phyloP scores from a whole-genome alignment of 2,329 filamentous ascomycete species.

The Phialocephala sp. region DNA sequence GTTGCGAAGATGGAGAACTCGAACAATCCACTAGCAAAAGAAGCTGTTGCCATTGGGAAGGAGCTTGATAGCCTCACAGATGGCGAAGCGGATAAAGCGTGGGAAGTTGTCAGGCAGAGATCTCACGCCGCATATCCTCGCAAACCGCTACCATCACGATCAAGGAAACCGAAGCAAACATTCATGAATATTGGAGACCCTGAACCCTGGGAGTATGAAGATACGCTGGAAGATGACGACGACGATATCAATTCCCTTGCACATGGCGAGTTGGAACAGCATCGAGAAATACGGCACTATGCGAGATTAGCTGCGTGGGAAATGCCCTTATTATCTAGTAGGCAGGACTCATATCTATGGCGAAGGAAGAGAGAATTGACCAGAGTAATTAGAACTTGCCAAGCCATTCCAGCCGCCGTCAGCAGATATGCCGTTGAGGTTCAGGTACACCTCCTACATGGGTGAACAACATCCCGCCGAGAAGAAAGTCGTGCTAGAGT shows the following conservation, averaged over 20 bases:
- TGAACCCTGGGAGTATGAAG: conserved; percentile 40
- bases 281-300: conserved; percentile 88
- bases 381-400: conserved; percentile 67
- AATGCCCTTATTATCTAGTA: conserved; percentile 88
- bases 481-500: conserved; percentile 93
- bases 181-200: conserved; percentile 43
- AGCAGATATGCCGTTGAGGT: conserved; percentile 75
- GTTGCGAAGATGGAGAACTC: conserved; percentile 23
- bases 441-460: conserved; percentile 97
- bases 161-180: conserved; percentile 39
- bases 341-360: conserved; percentile 45
- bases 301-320: conserved; percentile 91
- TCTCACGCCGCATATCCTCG: background rate
- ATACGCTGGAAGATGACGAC: conserved; percentile 64
- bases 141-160: background rate
- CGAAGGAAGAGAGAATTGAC: conserved; percentile 23
- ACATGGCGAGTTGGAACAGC: conserved; percentile 85
- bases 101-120: background rate
- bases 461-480: conserved; percentile 91
- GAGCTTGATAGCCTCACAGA: background rate
- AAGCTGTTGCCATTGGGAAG: background rate
- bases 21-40: conserved; percentile 14
- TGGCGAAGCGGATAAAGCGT: background rate
- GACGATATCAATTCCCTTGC: conserved; percentile 85
- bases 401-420: conserved; percentile 79